Base-by-base conservation (phyloP, 1,284 basidiomycete genomes). In the Ceratobasidium papillatum region DNA sequence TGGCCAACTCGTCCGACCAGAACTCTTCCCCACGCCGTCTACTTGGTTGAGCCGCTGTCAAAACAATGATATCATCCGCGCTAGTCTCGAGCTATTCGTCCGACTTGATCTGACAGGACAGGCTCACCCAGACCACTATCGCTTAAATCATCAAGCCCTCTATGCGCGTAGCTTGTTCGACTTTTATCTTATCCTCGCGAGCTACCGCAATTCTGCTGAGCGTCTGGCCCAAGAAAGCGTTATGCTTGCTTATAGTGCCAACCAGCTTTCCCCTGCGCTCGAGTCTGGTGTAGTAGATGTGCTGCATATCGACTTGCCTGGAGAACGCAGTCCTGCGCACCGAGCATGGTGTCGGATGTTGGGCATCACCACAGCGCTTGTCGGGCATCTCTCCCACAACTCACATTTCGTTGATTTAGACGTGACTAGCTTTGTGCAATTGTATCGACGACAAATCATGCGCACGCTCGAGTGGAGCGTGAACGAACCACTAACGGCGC, bases 341-440 rank as follows among this genome's bases (percentile, higher is more conserved):
- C 84, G 86, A 25, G 87, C 89, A 3, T 98, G 96, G 85, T 94
- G 94, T 80, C 86, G 88, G 17, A 95, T 97, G 91, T 84, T 98
- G 3, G 86, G 91, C 1, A 89, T 96, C 63, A 87, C 95, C 49
- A 88, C 94, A 4, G 90, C 89, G 2, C 89, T 97, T 27, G 86
- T 95, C 25, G 84, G 85, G 0, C 87, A 87, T 17, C 86, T 91
- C 14, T 78, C 77, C 36, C 86, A 86, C 51, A 88, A 90, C 51
- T 90, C 90, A 34, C 91, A 93, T 75, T 97, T 95, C 82, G 92
- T 97, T 80, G 92, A 94, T 77, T 87, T 90, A 0, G 95, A 98
- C 75, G 91, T 92, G 0, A 89, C 93, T 66, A 94, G 93, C 0
- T 92, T 98, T 79, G 88, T 96, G 7, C 93, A 94, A 77, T 86